Evolutionary conservation across 2,329 filamentous ascomycete species (phyloP), one percentile per base, ranked within the genome.

Genomic region (Incumbomyces lentus): DNA sequence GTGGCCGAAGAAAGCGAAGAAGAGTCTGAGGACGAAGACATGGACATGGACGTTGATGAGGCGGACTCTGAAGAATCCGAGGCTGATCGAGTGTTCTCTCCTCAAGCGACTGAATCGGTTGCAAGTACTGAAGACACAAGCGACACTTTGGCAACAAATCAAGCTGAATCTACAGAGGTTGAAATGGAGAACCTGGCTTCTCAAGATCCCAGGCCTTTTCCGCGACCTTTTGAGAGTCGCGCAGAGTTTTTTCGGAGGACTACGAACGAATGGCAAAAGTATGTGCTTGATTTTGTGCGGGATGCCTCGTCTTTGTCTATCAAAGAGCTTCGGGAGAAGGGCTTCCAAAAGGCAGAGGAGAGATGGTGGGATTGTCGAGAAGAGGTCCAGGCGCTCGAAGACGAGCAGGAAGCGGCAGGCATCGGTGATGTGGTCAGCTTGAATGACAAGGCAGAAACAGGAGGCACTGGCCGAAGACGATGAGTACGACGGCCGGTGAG

Each of bases 281-380:
- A 89, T 12, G 72, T 95, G 32, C 79, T 95, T 68, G 82, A 83
- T 1, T 82, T 92, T 49, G 77, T 81, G 51, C 81, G 78, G 69
- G 81, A 81, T 63, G 77, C 77, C 30, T 31, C 29, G 6, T 31
- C 19, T 17, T 73, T 40, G 18, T 34, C 79, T 0, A 71, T 93
- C 60, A 98, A 98, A 71, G 92, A 96, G 69, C 81, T 96, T 59
- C 88, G 94, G 64, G 84, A 89, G 59, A 81, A 80, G 62, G 92
- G 88, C 1, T 98, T 95, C 63, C 83, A 87, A 60, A 75, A 87
- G 53, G 89, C 89, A 34, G 92, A 98, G 66, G 85, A 89, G 68
- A 95, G 94, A 64, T 98, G 92, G 92, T 98, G 92, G 92, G 92
- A 95, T 71, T 88, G 84, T 62, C 78, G 92, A 58, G 92, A 98